A percentile compares a stretch with the other conserved stretches of the same genome.
Evolutionary conservation across 1,139 yeast genomes (phyloP).

Genomic region (Sugiyamaella sp.): DNA sequence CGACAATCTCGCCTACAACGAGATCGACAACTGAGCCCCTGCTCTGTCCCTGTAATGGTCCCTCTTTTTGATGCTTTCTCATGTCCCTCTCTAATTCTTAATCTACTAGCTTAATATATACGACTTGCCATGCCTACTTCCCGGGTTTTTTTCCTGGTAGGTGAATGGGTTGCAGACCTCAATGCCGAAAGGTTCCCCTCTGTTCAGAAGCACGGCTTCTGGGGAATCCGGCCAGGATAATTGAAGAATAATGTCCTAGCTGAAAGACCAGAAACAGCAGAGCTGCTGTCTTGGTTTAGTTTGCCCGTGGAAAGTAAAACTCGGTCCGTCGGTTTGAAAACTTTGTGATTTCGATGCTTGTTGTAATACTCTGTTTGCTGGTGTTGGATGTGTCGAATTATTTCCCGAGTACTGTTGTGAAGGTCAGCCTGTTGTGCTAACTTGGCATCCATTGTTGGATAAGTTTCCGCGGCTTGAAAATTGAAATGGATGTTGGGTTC

Average conservation of each 20-base stretch:
- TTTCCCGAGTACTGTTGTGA: background rate
- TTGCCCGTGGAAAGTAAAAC: background rate
- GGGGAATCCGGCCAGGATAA: no score
- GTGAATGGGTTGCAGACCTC: no score
- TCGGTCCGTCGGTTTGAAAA: background rate
- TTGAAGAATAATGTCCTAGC: no score
- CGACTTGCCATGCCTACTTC: no score
- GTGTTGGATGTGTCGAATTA: background rate
- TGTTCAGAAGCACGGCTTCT: no score
- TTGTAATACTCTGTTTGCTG: background rate
- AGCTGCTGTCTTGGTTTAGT: background rate
- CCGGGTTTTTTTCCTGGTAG: no score
- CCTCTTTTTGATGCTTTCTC: no score
- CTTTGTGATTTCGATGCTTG: background rate
- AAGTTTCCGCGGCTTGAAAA: background rate
- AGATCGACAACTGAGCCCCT: conserved; percentile 11
- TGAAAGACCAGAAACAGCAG: no score
- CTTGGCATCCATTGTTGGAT: background rate
- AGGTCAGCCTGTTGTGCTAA: background rate
- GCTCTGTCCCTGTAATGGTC: no score
- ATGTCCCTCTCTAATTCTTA: no score
- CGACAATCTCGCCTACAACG: conserved; percentile 20
- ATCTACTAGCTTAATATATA: no score
- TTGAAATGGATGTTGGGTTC: background rate
- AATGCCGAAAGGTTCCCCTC: no score